These are phyloP conservation scores for Phyllosticta citriasiana DNA, from an alignment of 2,329 filamentous ascomycete species.

Conservation along the genomic window DNA sequence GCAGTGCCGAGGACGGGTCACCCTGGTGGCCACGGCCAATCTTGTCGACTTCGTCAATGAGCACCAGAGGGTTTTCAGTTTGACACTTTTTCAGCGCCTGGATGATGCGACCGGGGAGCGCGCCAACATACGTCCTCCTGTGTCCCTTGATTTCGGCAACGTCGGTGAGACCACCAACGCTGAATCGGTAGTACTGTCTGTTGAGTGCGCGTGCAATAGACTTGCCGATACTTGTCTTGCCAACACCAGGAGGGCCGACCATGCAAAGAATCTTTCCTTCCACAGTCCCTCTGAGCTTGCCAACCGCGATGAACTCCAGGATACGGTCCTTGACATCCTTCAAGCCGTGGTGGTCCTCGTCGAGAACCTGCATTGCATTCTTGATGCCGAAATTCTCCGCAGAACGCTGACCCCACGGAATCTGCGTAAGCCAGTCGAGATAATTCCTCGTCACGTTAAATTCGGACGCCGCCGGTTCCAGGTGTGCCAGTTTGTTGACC, in stretches of 20 bases:
- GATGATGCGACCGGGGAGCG: constrained; percentile 89
- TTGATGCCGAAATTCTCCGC: constrained; percentile 94
- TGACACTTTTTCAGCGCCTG: constrained; percentile 98
- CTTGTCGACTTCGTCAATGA: constrained; percentile 98
- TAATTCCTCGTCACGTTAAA: constrained; percentile 99
- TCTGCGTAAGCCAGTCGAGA: constrained; percentile 95
- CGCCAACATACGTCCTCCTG: constrained; percentile 89
- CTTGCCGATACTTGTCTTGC: constrained; percentile 98
- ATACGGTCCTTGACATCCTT: constrained; percentile 99
- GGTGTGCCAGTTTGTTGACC: constrained; percentile 88
- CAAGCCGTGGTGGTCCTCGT: constrained; percentile 92
- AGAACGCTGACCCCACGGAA: constrained; percentile 92
- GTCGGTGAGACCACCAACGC: constrained; percentile 90
- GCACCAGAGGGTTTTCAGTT: constrained; percentile 90
- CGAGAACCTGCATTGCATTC: constrained; percentile 79
- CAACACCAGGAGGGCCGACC: constrained; percentile 92
- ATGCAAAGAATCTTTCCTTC: constrained; percentile 98
- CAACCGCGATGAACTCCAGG: constrained; percentile 94
- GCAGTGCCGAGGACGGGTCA: constrained; percentile 84
- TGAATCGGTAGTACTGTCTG: constrained; percentile 96
- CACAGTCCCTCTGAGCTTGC: constrained; percentile 90
- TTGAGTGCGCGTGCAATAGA: constrained; percentile 92
- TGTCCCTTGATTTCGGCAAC: constrained; percentile 99
- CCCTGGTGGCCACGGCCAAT: constrained; percentile 94
- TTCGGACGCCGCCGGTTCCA: constrained; percentile 92